Evolutionary conservation across 2,329 filamentous ascomycete genomes (phyloP).

Genomic region (Alternaria sp.): DNA sequence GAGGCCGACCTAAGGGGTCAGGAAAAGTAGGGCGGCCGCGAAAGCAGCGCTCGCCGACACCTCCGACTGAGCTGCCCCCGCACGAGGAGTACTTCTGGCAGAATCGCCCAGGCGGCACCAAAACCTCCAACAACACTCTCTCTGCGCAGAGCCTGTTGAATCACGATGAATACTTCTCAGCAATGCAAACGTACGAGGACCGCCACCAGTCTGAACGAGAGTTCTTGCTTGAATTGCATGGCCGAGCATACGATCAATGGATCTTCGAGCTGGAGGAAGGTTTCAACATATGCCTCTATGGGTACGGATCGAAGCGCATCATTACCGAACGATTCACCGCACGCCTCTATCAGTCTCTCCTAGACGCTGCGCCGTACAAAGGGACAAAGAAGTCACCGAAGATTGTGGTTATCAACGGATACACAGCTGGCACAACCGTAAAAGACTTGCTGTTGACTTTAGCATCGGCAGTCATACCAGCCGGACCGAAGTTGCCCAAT

Average conservation of each 20-base stretch:
- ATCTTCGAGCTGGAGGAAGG: conserved; percentile 84
- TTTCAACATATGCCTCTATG: conserved; percentile 86
- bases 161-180: conserved; percentile 88
- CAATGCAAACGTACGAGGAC: conserved; percentile 69
- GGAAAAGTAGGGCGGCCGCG: conserved; percentile 60
- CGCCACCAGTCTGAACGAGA: conserved; percentile 73
- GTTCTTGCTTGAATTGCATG: conserved; percentile 76
- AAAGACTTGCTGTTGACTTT: conserved; percentile 75
- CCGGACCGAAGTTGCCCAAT: conserved; percentile 62
- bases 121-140: conserved; percentile 87
- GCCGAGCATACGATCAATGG: conserved; percentile 89
- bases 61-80: conserved; percentile 79
- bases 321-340: conserved; percentile 78
- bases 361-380: conserved; percentile 33
- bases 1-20: conserved; percentile 47
- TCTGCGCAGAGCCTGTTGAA: conserved; percentile 77
- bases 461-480: conserved; percentile 64
- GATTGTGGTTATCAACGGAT: conserved; percentile 88
- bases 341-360: conserved; percentile 64
- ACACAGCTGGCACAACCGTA: conserved; percentile 69
- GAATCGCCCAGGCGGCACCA: conserved; percentile 79
- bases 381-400: conserved; percentile 55
- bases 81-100: conserved; percentile 95
- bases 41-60: conserved; percentile 74
- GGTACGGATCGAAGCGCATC: conserved; percentile 85